Base-by-base conservation (phyloP, 2,329 filamentous ascomycete species). In the Calonectria multiphialidica region DNA sequence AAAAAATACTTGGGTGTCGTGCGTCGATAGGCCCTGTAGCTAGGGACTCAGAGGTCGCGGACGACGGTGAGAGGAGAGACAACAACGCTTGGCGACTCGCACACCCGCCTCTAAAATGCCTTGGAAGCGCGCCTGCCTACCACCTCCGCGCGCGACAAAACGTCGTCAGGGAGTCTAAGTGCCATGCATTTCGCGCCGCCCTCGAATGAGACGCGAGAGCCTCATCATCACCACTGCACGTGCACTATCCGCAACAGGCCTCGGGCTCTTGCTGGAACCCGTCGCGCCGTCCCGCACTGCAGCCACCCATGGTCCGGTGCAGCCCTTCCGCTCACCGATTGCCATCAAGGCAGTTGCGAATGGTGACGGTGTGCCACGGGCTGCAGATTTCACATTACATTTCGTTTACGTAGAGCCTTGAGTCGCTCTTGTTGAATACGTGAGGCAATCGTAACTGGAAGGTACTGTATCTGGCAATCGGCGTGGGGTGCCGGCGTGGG, bases 401-500 rank as follows among this genome's bases (percentile, higher is more conserved):
- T 59, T 59, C 53, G 16, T 59, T 59, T 59, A 59, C 53, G 53
- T 59, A 59, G 53, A 59, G 53, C 53, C 21, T 40, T 59, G 21
- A 8, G 13, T 59, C 35, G 53, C 35, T 40, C 53, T 30, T 12
- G n/a, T 37, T 18, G 33, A 70, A 47, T 21, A 49, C 61, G 70
- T 70, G 63, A 65, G 74, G 68, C 55, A 72, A 62, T 70, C 55
- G 13, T 63, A 62, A 62, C 59, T 23, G 57, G 53, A 59, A 59
- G 53, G 53, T 40, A 59, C 53, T 59, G 53, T 25, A 25, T 59
- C 53, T 59, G 53, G 53, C 53, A 59, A 59, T 59, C 49, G 53
- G 66, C 76, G 76, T 76, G 76, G 73, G 73, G 76, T 78, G 61
- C 18, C 15, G 33, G 44, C 53, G 33, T 68, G 66, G 55, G 66